These are phyloP conservation scores for Boletus rubescentipes DNA, from an alignment of 768 basidiomycete species.

Conservation along the genomic window DNA sequence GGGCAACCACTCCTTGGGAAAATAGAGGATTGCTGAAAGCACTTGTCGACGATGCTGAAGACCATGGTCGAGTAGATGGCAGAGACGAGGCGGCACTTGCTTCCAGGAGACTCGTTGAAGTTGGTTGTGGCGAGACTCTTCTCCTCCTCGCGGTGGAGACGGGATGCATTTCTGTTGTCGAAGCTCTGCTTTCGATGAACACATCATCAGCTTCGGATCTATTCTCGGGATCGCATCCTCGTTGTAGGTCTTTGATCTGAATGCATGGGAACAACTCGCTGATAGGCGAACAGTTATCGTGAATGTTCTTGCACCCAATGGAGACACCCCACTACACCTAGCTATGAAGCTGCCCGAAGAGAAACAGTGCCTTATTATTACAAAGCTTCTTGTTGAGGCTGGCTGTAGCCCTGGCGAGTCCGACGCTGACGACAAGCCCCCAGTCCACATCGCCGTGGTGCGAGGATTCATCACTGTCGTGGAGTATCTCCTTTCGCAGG, in stretches of 20 bases:
- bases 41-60: neutral
- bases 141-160: neutral
- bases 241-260: neutral
- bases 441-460: neutral
- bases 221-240: neutral
- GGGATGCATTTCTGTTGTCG: neutral
- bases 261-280: neutral
- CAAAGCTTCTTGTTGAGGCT: neutral
- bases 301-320: neutral
- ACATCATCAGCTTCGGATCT: neutral
- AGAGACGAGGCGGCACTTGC: neutral
- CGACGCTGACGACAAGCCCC: slow-evolving; percentile 1
- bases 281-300: neutral
- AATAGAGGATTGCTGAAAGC: neutral
- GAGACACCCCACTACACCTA: slow-evolving; percentile 8
- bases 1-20: neutral
- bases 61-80: neutral
- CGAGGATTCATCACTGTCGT: neutral
- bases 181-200: neutral
- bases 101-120: neutral
- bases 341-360: slow-evolving; percentile 2
- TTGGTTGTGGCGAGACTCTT: neutral
- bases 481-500: neutral
- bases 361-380: neutral
- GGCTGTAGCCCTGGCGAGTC: neutral